These are phyloP conservation scores for Kluyveromyces wickerhamii DNA, from an alignment of 805 yeast species.

Conservation along the genomic window DNA sequence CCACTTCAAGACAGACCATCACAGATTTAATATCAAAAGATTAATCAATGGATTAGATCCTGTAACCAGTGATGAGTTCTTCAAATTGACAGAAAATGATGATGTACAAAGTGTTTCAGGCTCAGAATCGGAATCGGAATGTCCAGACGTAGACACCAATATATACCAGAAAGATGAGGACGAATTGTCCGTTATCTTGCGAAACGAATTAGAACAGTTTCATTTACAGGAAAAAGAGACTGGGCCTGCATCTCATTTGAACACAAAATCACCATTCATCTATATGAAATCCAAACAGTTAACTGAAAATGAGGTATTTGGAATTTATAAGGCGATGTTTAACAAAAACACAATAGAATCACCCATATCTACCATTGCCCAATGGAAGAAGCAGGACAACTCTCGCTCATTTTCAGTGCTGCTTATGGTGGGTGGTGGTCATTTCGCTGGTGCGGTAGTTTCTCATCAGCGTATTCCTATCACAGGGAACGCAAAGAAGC, in stretches of 20 bases:
- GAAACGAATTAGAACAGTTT: slow-evolving; percentile 16
- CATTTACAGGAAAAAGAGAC: slow-evolving; percentile 19
- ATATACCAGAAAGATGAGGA: slow-evolving; percentile 13
- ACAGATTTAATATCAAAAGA: slow-evolving; percentile 54
- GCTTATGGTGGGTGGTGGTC: slow-evolving; percentile 96
- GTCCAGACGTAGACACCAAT: slow-evolving; percentile 26
- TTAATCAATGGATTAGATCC: slow-evolving; percentile 36
- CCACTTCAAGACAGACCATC: slow-evolving; percentile 53
- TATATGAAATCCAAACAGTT: slow-evolving; percentile 45
- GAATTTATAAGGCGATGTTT: slow-evolving; percentile 60
- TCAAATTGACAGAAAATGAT: slow-evolving; percentile 31
- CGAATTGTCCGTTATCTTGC: slow-evolving; percentile 22
- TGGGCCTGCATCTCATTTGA: slow-evolving; percentile 38
- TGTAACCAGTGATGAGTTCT: slow-evolving; percentile 52
- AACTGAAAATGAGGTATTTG: slow-evolving; percentile 44
- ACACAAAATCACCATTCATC: slow-evolving; percentile 65
- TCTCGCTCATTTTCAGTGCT: slow-evolving; percentile 52
- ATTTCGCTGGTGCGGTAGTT: slow-evolving; percentile 91
- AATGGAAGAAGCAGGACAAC: slow-evolving; percentile 27
- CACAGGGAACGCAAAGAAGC: slow-evolving; percentile 47
- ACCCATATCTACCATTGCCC: slow-evolving; percentile 44
- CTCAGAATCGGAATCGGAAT: slow-evolving; percentile 31
- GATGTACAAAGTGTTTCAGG: slow-evolving; percentile 57
- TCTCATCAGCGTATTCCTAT: slow-evolving; percentile 55
- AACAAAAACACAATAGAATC: slow-evolving; percentile 33